Base-by-base conservation (phyloP, 331 rosid species). In the Prunus yedoensis region DNA sequence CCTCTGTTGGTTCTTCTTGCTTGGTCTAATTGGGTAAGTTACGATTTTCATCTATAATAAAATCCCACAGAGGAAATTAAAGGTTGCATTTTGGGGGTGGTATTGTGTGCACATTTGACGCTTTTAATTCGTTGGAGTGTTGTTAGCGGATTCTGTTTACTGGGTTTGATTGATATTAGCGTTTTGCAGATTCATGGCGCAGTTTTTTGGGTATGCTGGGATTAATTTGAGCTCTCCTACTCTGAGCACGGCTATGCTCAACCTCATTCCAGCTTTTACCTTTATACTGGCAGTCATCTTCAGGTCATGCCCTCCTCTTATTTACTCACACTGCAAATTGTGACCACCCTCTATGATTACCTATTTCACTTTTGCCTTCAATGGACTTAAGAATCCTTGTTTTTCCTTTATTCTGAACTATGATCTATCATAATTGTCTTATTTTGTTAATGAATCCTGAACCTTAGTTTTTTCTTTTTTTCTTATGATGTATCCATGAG, bases 211-310 rank as follows among this genome's bases (percentile, higher is more conserved):
- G 45, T 90, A 90, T 71, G 86, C 90, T 59, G 96, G 97, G 82
- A 84, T 92, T 66, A 76, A 87, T 57, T 90, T 81, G 62, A 86
- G 94, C 80, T 86, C 94, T 64, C 86, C 97, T 28, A 87, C 96
- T 52, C 93, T 89, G 56, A 81, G 90, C 54, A 83, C 97, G 0
- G 86, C 91, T 68, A 78, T 90, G 88, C 92, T 90, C 74, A 90
- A 92, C 77, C 91, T 88, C 43, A 32, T 87, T 74, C 97, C 97
- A 23, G 94, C 87, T 43, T 87, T 88, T 69, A 87, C 97, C 47
- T 90, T 83, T 86, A 8, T 90, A 15, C 87, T 88, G 52, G 97
- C 94, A 1, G 83, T 90, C 73, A 66, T 68, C 74, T 87, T 87
- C 61, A 83, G 94, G 97, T 92, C 32, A 1, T 11, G 66, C 74